Conservation (phyloP, 768 basidiomycete species). For the Pulveroboletus sp. region DNA sequence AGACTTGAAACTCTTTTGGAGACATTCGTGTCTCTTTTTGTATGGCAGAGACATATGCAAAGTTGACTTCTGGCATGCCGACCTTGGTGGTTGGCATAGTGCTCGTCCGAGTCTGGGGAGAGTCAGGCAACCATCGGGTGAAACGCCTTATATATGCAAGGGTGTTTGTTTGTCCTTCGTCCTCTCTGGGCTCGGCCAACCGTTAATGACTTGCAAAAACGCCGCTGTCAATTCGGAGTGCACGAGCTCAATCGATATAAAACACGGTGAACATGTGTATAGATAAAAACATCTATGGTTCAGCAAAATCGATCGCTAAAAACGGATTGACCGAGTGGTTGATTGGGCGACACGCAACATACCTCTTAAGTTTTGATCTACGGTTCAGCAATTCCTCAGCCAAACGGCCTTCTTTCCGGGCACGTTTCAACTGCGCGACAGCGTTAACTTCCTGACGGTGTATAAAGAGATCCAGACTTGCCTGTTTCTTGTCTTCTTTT, state of each 20-base stretch:
- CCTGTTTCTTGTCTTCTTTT: constrained; percentile 67
- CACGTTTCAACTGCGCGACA: constrained; percentile 63
- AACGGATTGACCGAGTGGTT: constrained; percentile 6
- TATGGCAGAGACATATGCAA: neutral
- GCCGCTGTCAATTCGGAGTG: neutral
- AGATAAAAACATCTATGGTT: constrained; percentile 11
- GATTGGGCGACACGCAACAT: constrained; percentile 7
- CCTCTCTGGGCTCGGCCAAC: neutral
- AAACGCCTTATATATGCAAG: constrained; percentile 2
- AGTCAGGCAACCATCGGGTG: no score
- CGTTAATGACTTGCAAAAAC: neutral
- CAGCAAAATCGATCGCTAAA: constrained; percentile 46
- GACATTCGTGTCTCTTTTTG: neutral
- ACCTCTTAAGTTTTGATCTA: constrained; percentile 82
- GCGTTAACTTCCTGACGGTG: constrained; percentile 1
- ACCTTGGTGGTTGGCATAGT: constrained; percentile 1
- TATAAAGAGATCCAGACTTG: constrained; percentile 28
- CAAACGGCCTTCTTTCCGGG: constrained; percentile 73
- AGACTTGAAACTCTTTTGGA: neutral
- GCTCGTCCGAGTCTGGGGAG: neutral
- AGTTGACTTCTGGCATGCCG: constrained; percentile 10
- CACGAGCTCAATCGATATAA: no score
- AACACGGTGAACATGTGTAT: constrained; percentile 11
- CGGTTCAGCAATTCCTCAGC: constrained; percentile 79
- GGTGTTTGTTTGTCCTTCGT: constrained; percentile 7